Base-by-base conservation (phyloP, 495 filamentous ascomycete species). In the Tuber microsphaerosporum region DNA sequence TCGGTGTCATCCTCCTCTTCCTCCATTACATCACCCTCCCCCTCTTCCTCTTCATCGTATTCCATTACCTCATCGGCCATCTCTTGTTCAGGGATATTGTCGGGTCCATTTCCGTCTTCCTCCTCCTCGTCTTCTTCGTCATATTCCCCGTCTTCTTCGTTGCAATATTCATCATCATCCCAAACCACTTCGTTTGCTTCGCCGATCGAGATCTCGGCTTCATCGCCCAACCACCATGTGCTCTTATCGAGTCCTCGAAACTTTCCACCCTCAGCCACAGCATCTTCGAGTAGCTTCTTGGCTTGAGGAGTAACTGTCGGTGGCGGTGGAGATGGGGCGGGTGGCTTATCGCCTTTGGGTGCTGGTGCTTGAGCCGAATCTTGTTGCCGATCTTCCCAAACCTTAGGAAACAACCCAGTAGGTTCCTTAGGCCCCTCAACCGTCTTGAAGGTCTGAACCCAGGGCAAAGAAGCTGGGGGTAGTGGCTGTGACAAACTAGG, bases 71-170 rank as follows among this genome's bases (percentile, higher is more conserved):
- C 17, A 22, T 75, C 74, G 12, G 51, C 22, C 69, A 70, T 70
- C 71, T 79, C 76, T 16, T 79, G 70, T 22, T 73, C 74, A 39
- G 69, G 70, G 19, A 65, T 74, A 43, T 71, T 73, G 37, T 37
- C 74, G 37, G 61, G 65, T 20, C 51, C 56, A 43, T 76, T 73
- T 73, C 73, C 73, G 14, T 79, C 69, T 17, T 69, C 73, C 34
- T 44, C 73, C 34, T 74, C 73, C n/a, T 79, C 77, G 26, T 81
- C 77, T 68, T 76, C 79, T 75, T 77, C 78, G 34, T 78, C 75
- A 73, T 78, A 77, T 70, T 77, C 79, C 34, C 75, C 79, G 34
- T 81, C 79, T 43, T 81, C 79, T 48, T 81, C 79, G 41, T 80
- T 75, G 37, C 56, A 72, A 20, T 72, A 42, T 7, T 81, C 79